These are phyloP conservation scores for Xerophyta viscosa DNA, from an alignment of 106 monocot genomes.

Conservation along the genomic window DNA sequence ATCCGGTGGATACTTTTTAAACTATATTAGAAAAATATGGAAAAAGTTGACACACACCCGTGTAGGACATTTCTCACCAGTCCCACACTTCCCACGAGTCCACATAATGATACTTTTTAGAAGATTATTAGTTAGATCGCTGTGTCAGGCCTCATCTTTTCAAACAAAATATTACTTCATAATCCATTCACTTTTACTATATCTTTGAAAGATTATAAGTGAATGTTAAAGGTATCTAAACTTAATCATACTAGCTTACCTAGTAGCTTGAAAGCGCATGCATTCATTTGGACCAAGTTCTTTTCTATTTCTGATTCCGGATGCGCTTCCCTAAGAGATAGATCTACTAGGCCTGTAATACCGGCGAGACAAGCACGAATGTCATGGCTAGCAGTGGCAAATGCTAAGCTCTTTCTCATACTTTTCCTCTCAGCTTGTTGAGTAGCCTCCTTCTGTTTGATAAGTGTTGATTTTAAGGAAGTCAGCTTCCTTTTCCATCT, in stretches of 20 bases:
- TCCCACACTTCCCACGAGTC: too few relatives aligned
- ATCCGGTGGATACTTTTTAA: too few relatives aligned
- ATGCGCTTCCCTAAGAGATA: conserved; percentile 23
- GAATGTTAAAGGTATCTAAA: too few relatives aligned
- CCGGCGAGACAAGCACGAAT: conserved; percentile 53
- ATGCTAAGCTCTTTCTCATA: conserved; percentile 89
- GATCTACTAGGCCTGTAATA: conserved; percentile 47
- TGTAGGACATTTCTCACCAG: too few relatives aligned
- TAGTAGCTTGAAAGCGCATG: conserved; percentile 50
- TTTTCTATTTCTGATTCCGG: conserved; percentile 22
- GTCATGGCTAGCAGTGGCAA: conserved; percentile 87
- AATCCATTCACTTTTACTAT: too few relatives aligned
- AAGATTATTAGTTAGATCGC: too few relatives aligned
- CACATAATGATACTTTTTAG: too few relatives aligned
- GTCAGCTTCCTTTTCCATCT: conserved; percentile 18
- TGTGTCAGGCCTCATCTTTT: too few relatives aligned
- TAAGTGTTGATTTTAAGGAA: conserved; percentile 28
- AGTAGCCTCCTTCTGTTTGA: conserved; percentile 65
- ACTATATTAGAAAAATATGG: too few relatives aligned
- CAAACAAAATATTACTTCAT: too few relatives aligned
- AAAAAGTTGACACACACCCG: too few relatives aligned
- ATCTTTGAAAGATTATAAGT: too few relatives aligned
- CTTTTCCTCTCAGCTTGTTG: conserved; percentile 91
- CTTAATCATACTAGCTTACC: conserved; percentile 16
- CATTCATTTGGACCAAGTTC: conserved; percentile 53